Percentiles rank a stretch among this genome's conserved stretches.
phyloP scores from a whole-genome alignment of 2,329 filamentous ascomycete genomes.

The Mycosphaerelloides madeirae region DNA sequence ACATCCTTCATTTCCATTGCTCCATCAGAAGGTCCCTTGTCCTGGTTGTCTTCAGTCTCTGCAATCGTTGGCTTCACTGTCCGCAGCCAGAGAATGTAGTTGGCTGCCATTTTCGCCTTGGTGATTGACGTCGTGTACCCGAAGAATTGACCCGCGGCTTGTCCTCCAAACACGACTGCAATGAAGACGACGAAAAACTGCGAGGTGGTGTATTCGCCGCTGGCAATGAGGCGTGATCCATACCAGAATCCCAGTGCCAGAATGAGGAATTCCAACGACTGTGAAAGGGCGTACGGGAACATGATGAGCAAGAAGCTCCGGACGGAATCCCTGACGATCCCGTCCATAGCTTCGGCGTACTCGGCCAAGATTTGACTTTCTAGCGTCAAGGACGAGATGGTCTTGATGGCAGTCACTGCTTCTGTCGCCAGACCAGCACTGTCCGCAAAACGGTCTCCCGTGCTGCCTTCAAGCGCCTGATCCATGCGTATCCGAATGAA shows the following conservation, averaged over 20 bases:
- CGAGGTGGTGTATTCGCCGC: slow-evolving; percentile 31
- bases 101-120: slow-evolving; percentile 34
- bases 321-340: slow-evolving; percentile 23
- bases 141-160: slow-evolving; percentile 63
- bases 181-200: slow-evolving; percentile 60
- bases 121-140: slow-evolving; percentile 49
- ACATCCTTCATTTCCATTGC: slow-evolving; percentile 24
- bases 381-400: slow-evolving; percentile 32
- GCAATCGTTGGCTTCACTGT: slow-evolving; percentile 35
- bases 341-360: slow-evolving; percentile 26
- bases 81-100: slow-evolving; percentile 44
- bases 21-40: slow-evolving; percentile 24
- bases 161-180: slow-evolving; percentile 58
- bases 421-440: slow-evolving; percentile 35
- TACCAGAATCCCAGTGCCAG: slow-evolving; percentile 35
- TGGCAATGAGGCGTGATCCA: slow-evolving; percentile 31
- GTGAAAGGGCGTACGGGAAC: slow-evolving; percentile 30
- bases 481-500: slow-evolving; percentile 34
- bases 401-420: slow-evolving; percentile 33
- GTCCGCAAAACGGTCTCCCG: slow-evolving; percentile 27
- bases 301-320: slow-evolving; percentile 21
- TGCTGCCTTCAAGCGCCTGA: slow-evolving; percentile 29
- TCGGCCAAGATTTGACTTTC: slow-evolving; percentile 28
- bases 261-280: slow-evolving; percentile 31
- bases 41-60: slow-evolving; percentile 34